Evolutionary conservation across 257 asterid genomes (phyloP).

Genomic region (Coffea eugenioides): DNA sequence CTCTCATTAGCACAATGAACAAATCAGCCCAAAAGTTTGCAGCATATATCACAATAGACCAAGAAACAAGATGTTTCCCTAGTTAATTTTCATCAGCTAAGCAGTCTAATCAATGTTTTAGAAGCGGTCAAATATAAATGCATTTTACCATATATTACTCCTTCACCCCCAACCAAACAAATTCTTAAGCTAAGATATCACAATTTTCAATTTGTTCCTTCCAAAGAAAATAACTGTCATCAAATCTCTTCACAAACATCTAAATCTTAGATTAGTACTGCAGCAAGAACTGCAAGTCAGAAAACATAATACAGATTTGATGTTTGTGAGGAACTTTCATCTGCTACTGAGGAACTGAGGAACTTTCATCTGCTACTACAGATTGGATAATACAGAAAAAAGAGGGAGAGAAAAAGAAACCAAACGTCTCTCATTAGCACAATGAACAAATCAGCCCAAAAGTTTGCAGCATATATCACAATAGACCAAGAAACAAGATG

Average conservation of each 20-base stretch:
- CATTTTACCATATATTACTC: neutral
- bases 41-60: neutral
- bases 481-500: neutral
- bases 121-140: neutral
- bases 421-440: neutral
- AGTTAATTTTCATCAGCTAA: too few species aligned
- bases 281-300: neutral
- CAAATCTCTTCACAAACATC: neutral
- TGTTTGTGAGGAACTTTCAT: too few species aligned
- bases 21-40: neutral
- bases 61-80: neutral
- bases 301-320: neutral
- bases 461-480: neutral
- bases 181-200: neutral
- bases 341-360: too few species aligned
- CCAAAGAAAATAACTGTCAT: neutral
- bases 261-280: neutral
- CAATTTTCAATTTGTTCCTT: neutral
- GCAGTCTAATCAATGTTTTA: neutral
- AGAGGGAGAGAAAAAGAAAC: neutral
- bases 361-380: neutral
- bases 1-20: neutral
- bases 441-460: neutral
- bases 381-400: neutral
- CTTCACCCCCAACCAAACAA: neutral